Base-by-base conservation (phyloP, 1,284 basidiomycete species). In the Malassezia yamatoensis region DNA sequence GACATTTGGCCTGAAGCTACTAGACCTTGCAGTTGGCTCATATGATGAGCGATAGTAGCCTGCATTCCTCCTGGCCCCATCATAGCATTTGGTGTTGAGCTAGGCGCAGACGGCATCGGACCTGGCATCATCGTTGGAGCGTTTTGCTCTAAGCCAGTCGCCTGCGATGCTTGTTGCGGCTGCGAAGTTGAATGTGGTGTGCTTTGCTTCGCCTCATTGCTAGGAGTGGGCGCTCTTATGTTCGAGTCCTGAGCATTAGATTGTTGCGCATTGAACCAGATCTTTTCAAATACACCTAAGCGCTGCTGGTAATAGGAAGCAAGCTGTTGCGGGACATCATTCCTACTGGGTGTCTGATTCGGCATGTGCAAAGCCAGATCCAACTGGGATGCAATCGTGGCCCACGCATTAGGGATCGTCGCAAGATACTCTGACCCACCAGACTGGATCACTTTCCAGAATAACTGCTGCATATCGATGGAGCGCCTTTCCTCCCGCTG, bases 291-390 rank as follows among this genome's bases (percentile, higher is more conserved):
- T 0, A 60, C 58, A 6, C 44, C 55, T 2, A 72, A 59, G 3
- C 68, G 62, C 21, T 68, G 66, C 13, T 58, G 57, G 49, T 64
- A 72, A 51, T 65, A 72, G 24, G 54, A 51, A 33, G 65, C 64
- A 9, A 72, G 56, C 9, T 66, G 64, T n/a, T 63, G 66, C 10
- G 69, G 64, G 4, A 68, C 65, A 35, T 70, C 65, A 11, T 58
- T 57, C 1, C 65, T 67, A 16, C 49, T 54, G 0, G 66, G 66
- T 42, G 64, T 59, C 2, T 58, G 54, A 16, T 57, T 58, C 29
- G 59, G 56, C 12, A 61, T 58, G 0, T 60, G 65, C 0, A 69
- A 64, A 11, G 66, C 67, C 18, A 72, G 60, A 21, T 66, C 66
- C 16, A 72, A 52, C 11, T 65, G 61, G 34, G 63, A 60, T 0